Evolutionary conservation across 495 filamentous ascomycete species (phyloP).

Genomic region (Podospora tetraspora): DNA sequence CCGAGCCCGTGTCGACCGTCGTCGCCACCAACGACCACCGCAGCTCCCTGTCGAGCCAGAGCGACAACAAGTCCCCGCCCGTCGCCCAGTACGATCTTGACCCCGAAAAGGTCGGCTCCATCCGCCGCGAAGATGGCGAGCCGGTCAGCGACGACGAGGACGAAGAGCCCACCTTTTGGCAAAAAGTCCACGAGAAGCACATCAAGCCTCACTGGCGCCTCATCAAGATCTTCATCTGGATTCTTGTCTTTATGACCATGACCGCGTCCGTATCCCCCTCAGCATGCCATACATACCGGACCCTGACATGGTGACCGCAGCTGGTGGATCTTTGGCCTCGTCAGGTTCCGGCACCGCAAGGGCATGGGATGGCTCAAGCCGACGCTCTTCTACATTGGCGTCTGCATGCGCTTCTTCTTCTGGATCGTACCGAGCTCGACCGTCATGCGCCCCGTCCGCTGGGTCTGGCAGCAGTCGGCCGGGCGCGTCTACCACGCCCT

Average conservation of each 20-base stretch:
- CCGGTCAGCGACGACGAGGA: neutral
- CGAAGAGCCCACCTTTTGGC: neutral
- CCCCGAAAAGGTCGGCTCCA: constrained; percentile 25
- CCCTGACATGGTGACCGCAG: neutral
- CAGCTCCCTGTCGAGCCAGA: constrained; percentile 2
- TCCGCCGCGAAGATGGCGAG: constrained; percentile 6
- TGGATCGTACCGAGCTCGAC: constrained; percentile 65
- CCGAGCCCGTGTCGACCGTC: constrained; percentile 1
- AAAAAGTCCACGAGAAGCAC: neutral
- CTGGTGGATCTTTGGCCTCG: constrained; percentile 83
- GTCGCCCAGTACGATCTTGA: constrained; percentile 20
- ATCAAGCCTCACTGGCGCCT: constrained; percentile 5
- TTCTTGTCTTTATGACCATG: constrained; percentile 16
- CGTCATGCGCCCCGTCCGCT: constrained; percentile 58
- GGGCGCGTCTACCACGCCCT: constrained; percentile 48
- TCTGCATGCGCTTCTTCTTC: constrained; percentile 67
- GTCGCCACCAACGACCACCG: neutral
- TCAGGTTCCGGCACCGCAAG: constrained; percentile 64
- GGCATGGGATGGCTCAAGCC: constrained; percentile 80
- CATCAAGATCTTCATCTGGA: constrained; percentile 13
- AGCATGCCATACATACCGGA: too few relatives aligned
- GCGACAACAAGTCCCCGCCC: constrained; percentile 7
- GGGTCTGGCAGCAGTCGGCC: constrained; percentile 60
- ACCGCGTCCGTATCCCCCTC: constrained; percentile 23
- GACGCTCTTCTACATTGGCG: constrained; percentile 72